Conservation (phyloP, 2,329 filamentous ascomycete species). For the Colletotrichum cuscutae region DNA sequence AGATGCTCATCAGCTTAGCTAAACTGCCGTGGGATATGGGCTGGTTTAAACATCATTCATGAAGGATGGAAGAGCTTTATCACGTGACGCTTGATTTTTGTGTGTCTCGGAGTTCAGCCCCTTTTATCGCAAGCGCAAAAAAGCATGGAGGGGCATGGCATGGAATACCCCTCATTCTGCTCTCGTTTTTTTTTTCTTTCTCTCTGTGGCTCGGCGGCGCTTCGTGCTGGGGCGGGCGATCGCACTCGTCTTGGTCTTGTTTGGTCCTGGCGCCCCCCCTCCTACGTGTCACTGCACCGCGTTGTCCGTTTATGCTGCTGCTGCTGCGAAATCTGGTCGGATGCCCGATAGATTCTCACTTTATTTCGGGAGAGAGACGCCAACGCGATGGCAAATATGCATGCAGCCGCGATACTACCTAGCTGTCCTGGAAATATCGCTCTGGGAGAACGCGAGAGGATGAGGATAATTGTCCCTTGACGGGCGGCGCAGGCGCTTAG, state of each 20-base stretch:
- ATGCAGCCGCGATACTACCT: constrained; percentile 26
- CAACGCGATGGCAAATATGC: constrained; percentile 25
- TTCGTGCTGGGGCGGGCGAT: no score
- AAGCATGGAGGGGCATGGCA: neutral
- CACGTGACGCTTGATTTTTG: neutral
- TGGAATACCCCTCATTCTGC: neutral
- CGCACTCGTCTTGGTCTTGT: no score
- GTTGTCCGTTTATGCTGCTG: neutral
- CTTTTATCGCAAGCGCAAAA: neutral
- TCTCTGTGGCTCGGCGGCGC: neutral
- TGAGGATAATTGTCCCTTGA: neutral
- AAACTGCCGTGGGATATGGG: neutral
- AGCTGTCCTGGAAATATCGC: neutral
- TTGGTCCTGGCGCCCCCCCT: no score
- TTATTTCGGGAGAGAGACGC: neutral
- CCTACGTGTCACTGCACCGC: neutral
- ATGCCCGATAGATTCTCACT: neutral
- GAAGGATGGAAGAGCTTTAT: neutral
- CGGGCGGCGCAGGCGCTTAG: constrained; percentile 29
- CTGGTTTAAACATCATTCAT: neutral
- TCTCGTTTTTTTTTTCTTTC: neutral
- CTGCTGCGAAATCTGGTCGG: neutral
- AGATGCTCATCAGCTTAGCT: neutral
- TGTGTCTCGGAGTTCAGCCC: neutral
- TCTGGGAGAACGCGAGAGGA: neutral